These are phyloP conservation scores for Protea cynaroides DNA, from an alignment of 164 flowering plant species.

Conservation along the genomic window DNA sequence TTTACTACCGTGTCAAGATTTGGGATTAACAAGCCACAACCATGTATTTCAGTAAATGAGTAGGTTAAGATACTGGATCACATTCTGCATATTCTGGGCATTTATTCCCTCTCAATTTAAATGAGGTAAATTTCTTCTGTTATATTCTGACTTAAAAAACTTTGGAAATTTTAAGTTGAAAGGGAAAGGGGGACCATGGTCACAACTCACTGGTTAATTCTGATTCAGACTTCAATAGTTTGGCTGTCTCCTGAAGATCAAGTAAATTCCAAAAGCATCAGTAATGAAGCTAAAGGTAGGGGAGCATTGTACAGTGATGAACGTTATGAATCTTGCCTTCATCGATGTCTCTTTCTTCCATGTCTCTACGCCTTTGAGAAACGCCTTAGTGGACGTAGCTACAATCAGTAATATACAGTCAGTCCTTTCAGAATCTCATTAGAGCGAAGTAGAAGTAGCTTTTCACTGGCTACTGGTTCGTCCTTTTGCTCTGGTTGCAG, in stretches of 20 bases:
- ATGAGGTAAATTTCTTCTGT: neutral
- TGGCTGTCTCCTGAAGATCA: slow-evolving; percentile 49
- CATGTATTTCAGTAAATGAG: no score
- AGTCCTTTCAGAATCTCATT: neutral
- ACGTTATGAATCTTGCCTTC: slow-evolving; percentile 30
- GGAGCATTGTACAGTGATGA: neutral
- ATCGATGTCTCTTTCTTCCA: slow-evolving; percentile 70
- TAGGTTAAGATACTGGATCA: no score
- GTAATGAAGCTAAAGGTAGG: neutral
- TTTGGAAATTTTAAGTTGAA: neutral
- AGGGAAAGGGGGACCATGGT: neutral
- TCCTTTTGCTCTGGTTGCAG: neutral
- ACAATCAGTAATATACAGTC: slow-evolving; percentile 5
- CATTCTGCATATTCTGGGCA: neutral
- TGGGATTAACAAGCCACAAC: no score
- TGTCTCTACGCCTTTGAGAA: slow-evolving; percentile 58
- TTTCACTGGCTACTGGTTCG: neutral
- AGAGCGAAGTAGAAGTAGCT: no score
- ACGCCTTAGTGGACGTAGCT: slow-evolving; percentile 66
- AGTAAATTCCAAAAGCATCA: neutral
- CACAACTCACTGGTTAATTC: slow-evolving; percentile 26
- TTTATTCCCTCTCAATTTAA: neutral
- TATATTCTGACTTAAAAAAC: neutral
- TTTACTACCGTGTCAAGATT: no score
- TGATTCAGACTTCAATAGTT: slow-evolving; percentile 33